Evolutionary conservation across 2,329 filamentous ascomycete genomes (phyloP), one percentile per base, ranked within the genome.

Genomic region (Aurifilum marmelostoma): DNA sequence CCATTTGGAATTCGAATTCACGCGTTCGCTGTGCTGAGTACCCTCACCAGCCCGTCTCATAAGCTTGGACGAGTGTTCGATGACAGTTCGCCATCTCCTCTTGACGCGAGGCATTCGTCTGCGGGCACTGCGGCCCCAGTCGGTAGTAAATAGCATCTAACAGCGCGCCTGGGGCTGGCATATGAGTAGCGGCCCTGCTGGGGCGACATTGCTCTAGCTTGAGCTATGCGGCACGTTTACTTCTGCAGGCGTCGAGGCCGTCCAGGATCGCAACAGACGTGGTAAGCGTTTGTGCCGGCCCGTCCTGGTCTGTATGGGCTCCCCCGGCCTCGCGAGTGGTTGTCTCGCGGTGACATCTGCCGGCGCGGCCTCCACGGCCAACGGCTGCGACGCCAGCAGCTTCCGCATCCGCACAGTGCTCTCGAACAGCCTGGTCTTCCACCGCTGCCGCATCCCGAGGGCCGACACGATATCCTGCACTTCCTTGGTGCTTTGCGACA

Each of bases 381-480:
- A 32, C 5, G 7, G 6, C 16, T 47, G 41, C 3, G 16, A 61
- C 56, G 34, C 39, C 29, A 70, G 27, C 6, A 65, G 54, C 18
- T 39, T 43, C 21, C 66, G 65, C 2, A 70, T 65, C 34, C 62
- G 61, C n/a, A 54, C 41, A 0, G 61, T 62, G 37, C 43, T 67
- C 11, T 70, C 27, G 27, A 70, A 59, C 34, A 70, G 24, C 27
- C 24, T 34, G 12, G 6, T 4, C 0, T 58, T 65, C 47, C 59
- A 29, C 3, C 0, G 4, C 21, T 43, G 56, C 9, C 18, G 11
- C 0, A 65, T 21, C 9, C 32, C 54, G 32, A 63, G 59, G 34
- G 60, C 59, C 60, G 29, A 39, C 21, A 70, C 43, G 21, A 66
- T 60, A 2, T 6, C 5, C 54, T 68, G 62, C 68, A 70, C 68